A percentile compares a stretch with the other conserved stretches of the same genome.
These are phyloP conservation scores for Sarocladiaceae sp. DNA, from an alignment of 2,329 filamentous ascomycete genomes.

Conservation along the genomic window DNA sequence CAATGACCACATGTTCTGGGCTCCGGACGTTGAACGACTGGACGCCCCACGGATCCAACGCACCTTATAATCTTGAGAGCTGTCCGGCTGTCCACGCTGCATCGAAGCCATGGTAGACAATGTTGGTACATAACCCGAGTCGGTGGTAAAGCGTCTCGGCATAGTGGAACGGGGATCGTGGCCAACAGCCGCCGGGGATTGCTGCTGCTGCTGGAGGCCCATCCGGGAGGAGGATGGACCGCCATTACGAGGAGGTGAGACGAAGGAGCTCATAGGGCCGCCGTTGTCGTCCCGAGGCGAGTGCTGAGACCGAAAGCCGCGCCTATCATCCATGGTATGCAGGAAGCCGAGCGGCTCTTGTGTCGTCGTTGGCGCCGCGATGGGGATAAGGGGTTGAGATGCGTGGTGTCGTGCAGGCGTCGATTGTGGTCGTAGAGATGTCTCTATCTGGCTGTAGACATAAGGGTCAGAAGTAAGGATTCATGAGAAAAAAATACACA, in stretches of 20 bases:
- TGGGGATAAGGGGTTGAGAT: neutral
- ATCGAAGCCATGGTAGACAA: slow-evolving; percentile 52
- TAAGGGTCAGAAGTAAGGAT: neutral
- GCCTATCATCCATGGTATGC: slow-evolving; percentile 6
- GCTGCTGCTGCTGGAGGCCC: slow-evolving; percentile 52
- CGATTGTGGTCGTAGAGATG: neutral
- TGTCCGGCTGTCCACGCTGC: slow-evolving; percentile 34
- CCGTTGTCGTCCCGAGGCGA: slow-evolving; percentile 64
- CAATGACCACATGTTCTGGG: no score
- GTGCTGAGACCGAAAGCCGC: slow-evolving; percentile 65
- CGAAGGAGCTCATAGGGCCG: slow-evolving; percentile 43
- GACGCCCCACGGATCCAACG: no score
- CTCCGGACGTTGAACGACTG: no score
- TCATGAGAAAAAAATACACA: neutral
- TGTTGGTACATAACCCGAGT: slow-evolving; percentile 76
- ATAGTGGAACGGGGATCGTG: slow-evolving; percentile 71
- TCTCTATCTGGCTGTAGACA: slow-evolving; percentile 5
- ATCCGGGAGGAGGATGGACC: slow-evolving; percentile 21
- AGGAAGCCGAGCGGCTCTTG: neutral
- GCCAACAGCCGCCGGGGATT: slow-evolving; percentile 33
- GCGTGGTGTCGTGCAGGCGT: neutral
- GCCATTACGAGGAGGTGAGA: slow-evolving; percentile 66
- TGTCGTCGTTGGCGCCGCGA: neutral
- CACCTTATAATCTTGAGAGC: slow-evolving; percentile 40
- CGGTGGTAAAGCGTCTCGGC: slow-evolving; percentile 90